These are phyloP conservation scores for Carex kokanica DNA, from an alignment of 176 grass and related monocot genomes.

Conservation along the genomic window DNA sequence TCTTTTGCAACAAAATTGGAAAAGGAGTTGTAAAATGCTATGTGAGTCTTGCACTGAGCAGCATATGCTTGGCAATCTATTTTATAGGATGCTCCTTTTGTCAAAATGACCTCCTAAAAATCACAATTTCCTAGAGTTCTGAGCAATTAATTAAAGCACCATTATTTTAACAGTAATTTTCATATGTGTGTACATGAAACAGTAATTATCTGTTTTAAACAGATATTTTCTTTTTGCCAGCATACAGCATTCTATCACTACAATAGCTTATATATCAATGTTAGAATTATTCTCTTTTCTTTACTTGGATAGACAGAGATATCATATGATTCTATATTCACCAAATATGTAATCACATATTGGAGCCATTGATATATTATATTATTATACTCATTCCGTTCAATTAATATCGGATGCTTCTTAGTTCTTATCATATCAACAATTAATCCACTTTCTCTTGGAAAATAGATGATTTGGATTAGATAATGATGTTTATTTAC, in stretches of 20 bases:
- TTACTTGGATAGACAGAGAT: background rate
- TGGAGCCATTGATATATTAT: background rate
- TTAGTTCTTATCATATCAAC: background rate
- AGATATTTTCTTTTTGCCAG: background rate
- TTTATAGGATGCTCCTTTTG: slow-evolving; percentile 8
- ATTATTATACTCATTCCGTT: background rate
- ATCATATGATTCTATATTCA: background rate
- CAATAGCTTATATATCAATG: background rate
- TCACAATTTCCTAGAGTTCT: background rate
- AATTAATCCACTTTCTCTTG: background rate
- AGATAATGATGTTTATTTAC: background rate
- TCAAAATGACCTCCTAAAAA: background rate
- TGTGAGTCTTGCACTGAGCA: slow-evolving; percentile 12
- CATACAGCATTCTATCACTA: background rate
- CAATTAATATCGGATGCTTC: background rate
- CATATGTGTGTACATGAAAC: too few species aligned
- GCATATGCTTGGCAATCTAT: slow-evolving; percentile 18
- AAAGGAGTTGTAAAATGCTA: slow-evolving; percentile 1
- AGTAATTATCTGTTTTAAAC: too few species aligned
- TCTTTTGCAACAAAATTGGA: slow-evolving; percentile 19
- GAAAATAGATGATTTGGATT: background rate
- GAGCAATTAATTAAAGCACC: background rate
- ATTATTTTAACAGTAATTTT: background rate
- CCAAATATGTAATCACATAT: background rate
- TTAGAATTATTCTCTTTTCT: background rate